Base-by-base conservation (phyloP, 176 grass and related monocot species). In the Luzula sylvatica region DNA sequence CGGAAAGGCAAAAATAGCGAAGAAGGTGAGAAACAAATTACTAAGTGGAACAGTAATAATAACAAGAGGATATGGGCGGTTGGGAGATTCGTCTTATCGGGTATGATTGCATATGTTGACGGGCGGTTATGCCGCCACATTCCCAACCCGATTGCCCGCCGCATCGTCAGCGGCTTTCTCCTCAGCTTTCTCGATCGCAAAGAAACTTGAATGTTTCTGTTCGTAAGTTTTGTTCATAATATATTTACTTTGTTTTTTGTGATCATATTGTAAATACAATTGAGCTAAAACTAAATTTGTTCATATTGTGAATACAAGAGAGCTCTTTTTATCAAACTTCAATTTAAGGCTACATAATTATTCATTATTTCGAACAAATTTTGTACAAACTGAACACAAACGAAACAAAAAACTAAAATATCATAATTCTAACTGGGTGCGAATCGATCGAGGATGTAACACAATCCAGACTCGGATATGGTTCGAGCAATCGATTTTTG, bases 91-190 rank as follows among this genome's bases (percentile, higher is more conserved):
- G 65, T 71, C 1, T 45, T 74, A 11, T 92, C 86, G 0, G 86
- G 86, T 26, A 50, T 92, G 72, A 69, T 92, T 7, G 80, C 86
- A 46, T 85, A 92, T 12, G 42, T 92, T 0, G 86, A 92, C 14
- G 86, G 86, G 3, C 75, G 76, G 64, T 62, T 92, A 42, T 92
- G 80, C 65, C 67, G 86, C 11, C 64, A 92, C 50, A 85, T 92
- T 48, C 86, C 86, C n/a, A 81, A 92, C 58, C 86, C 86, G 7
- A 78, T 85, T 26, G 80, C 72, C 20, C 66, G 86, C 56, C 71
- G 86, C 27, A 92, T 92, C 30, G 86, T 92, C 30, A 35, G 30
- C 1, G 30, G 30, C 7, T 35, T 35, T 35, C 9, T 35, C 7
- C 30, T 35, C 9, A 35, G 30, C 9, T 35, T 35, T 35, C 30